A percentile compares a stretch with the other conserved stretches of the same genome.
These are phyloP conservation scores for Dacryopinax primogenitus DNA, from an alignment of 768 basidiomycete species.

Conservation along the genomic window DNA sequence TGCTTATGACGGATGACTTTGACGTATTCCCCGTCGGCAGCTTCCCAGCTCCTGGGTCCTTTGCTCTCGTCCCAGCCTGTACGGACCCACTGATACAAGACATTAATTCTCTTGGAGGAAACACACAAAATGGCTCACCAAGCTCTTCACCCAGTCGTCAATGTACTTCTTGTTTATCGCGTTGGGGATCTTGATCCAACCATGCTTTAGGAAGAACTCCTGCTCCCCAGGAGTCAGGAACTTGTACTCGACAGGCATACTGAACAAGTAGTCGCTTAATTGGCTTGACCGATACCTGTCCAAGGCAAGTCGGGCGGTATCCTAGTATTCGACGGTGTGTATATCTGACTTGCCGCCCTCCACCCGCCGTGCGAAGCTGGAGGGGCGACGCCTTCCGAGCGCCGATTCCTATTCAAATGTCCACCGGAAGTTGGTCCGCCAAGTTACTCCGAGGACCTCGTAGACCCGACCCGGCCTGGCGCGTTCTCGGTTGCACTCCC, in stretches of 20 bases:
- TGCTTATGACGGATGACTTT: neutral
- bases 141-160: constrained; percentile 26
- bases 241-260: constrained; percentile 12
- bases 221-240: constrained; percentile 29
- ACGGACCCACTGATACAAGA: neutral
- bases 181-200: constrained; percentile 40
- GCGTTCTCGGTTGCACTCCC: too few species aligned
- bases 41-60: neutral
- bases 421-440: too few species aligned
- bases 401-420: too few species aligned
- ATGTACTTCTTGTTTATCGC: constrained; percentile 44
- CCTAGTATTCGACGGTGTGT: neutral
- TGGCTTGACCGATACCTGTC: too few species aligned
- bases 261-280: neutral
- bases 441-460: too few species aligned
- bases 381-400: neutral
- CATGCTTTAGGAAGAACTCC: constrained; percentile 42
- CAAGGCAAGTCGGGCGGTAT: neutral
- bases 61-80: neutral
- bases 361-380: neutral
- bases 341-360: neutral
- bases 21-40: neutral
- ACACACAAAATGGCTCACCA: neutral
- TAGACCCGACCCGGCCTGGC: too few species aligned
- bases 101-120: neutral